Base-by-base conservation (phyloP, 768 basidiomycete species). In the Termitomyces sp. region DNA sequence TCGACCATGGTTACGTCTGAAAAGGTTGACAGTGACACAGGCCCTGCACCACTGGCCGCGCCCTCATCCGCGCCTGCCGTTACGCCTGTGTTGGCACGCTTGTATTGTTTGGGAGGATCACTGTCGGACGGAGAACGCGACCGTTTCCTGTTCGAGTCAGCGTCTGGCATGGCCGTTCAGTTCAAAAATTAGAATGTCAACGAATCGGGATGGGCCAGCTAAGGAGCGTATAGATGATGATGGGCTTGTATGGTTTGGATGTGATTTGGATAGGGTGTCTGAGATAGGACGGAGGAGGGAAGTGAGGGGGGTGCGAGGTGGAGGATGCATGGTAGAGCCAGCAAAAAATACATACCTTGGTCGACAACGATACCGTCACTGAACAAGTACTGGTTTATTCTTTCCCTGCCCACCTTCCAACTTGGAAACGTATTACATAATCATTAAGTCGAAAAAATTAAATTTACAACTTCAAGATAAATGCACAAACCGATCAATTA, bases 121-220 rank as follows among this genome's bases (percentile, higher is more conserved):
- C 76, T 81, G 75, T 89, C 88, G 66, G 88, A 90, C 56, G 89
- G 85, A 50, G 90, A 92, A 68, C 90, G 90, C 63, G 90, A 92
- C 66, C 90, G 82, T 74, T 92, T 92, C 74, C 89, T 87, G 70
- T 78, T 89, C 62, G 80, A 78, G 77, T 91, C 89, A 78, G 83
- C 81, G 80, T 90, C 89, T 89, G 86, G 85, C 88, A 89, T 90
- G 72, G 79, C 82, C 79, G 79, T 80, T 79, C 81, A 67, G 84
- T 78, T 74, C 71, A 70, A 73, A 51, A 66, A 60, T 62, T 66
- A 66, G 58, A 63, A 65, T 52, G 60, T 63, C 54, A 68, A 60
- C 64, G 70, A 72, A 67, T 66, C 65, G 64, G 69, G 64, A 69
- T 48, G 67, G 72, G 72, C 63, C 63, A 64, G 73, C 72, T 67